Base-by-base conservation (phyloP, 1,284 basidiomycete species). In the Paramarasmius palmivorus region DNA sequence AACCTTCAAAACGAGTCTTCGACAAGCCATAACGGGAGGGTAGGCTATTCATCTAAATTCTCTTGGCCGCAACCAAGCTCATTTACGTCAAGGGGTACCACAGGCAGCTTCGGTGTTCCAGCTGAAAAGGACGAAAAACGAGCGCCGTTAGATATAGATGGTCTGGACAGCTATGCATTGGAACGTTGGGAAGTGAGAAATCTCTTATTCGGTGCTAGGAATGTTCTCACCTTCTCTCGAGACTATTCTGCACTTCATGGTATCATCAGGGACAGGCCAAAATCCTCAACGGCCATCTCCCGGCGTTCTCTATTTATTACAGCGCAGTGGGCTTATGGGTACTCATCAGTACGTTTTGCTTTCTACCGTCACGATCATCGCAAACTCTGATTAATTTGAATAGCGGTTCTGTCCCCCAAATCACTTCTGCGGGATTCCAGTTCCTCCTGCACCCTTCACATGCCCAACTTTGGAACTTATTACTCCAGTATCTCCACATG, bases 191-290 rank as follows among this genome's bases (percentile, higher is more conserved):
- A 99, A 82, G 93, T 91, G 61, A 59, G 79, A 40, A 37, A 47
- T 19, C 42, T 26, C 51, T 49, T 20, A n/a, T 34, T 46, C 23
- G 19, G 32, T 17, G 42, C 36, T 22, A 52, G 7, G 26, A 39
- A 35, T 4, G 25, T 42, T 22, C 23, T 44, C 39, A 47, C 41
- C 10, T 42, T 44, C 38, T 44, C 46, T 42, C n/a, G 61, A 93
- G 93, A 93, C 92, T 0, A 97, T 99, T 62, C 78, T 98, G 49
- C 95, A 98, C 71, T 99, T 93, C 69, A 98, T 99, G 95, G 97
- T 99, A 1, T 95, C 95, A 2, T 95, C 93, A 25, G 90, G 90
- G 7, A 90, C 84, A 51, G 82, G 82, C 38, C 82, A 85, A 65
- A 72, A 77, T 59, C 81, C 79, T 53, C 73, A 83, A n/a, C 82